Evolutionary conservation across 2,329 filamentous ascomycete genomes (phyloP), one percentile per base, ranked within the genome.

Genomic region (Rutstroemia sp.): DNA sequence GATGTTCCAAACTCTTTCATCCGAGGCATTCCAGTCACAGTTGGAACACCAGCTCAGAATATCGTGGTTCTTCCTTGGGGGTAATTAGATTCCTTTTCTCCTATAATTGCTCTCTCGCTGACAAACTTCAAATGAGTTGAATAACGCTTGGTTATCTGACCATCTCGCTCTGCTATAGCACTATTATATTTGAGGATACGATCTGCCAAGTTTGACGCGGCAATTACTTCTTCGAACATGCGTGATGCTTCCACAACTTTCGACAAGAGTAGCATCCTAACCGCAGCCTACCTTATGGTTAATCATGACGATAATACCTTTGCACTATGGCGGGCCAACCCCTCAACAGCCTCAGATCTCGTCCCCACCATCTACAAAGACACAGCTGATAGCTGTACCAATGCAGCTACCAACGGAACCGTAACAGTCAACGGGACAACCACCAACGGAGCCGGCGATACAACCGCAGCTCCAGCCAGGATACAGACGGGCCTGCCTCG

Each of bases 271-370:
- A n/a, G 5, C 6, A 52, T 45, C 18, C 5, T 45, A 16, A 52
- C 50, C 4, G 50, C 50, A 9, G 50, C 50, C 12, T 52, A 52
- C 30, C 50, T 52, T 14, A 52, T 52, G 50, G 10, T 52, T 9
- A 37, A 52, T n/a, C 50, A 52, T 30, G 50, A 52, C 7, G 39
- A 45, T 3, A 45, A 37, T 9, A 37, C 50, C 6, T 45, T 52
- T 9, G 45, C 50, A 3, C 25, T 52, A 5, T 52, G 39, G 27
- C 39, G 45, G 12, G 50, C 50, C 42, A 52, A 52, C 18, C 39
- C 49, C 19, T 45, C 50, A 5, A 27, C 25, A 14, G 50, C 38
- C 6, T 30, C 23, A 9, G 18, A 52, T n/a, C 18, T 45, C 16
- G 25, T 45, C 5, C 50, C 50, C 27, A 44, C 14, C 6, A 45